Conservation (phyloP, 257 asterid species). For the Solanum pinnatisectum region DNA sequence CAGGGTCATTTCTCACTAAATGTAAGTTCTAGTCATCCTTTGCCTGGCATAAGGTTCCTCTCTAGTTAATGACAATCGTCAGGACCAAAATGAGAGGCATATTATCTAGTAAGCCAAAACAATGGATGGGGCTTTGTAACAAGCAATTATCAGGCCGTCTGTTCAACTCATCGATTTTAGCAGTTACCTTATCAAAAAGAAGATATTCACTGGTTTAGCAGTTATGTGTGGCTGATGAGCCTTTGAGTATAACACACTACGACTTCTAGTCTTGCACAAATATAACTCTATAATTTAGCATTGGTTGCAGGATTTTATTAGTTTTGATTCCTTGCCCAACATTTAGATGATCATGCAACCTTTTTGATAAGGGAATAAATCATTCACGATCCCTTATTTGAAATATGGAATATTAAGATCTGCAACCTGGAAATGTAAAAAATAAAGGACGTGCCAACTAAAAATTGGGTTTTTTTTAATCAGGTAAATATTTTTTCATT, state of each 20-base stretch:
- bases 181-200: neutral
- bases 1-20: neutral
- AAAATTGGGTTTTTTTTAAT: neutral
- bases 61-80: neutral
- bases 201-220: neutral
- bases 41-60: neutral
- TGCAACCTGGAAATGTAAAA: neutral
- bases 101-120: neutral
- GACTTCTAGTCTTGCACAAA: neutral
- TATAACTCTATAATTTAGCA: neutral
- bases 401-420: neutral
- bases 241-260: neutral
- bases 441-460: neutral
- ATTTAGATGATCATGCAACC: neutral
- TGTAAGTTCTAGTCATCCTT: neutral
- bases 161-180: neutral
- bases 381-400: neutral
- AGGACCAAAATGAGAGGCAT: neutral
- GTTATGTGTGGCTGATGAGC: neutral
- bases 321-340: neutral
- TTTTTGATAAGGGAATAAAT: neutral
- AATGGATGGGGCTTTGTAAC: neutral
- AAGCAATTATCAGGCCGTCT: neutral
- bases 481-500: neutral
- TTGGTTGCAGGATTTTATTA: neutral